These are phyloP conservation scores for Aegilops longissima DNA, from an alignment of 176 grass and related monocot genomes.

Conservation along the genomic window DNA sequence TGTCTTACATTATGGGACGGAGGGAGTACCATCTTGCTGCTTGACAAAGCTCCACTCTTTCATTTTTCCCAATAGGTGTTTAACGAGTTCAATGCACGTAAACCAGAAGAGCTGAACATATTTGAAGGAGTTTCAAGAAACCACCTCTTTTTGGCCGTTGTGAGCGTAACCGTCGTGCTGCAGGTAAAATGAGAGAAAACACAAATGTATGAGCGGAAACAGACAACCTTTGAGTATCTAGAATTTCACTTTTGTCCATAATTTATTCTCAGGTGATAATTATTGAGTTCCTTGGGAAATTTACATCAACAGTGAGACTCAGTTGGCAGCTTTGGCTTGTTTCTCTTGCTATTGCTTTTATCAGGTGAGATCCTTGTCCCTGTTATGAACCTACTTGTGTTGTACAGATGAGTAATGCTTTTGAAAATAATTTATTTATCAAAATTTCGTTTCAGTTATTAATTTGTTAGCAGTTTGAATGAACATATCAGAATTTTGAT, in stretches of 20 bases:
- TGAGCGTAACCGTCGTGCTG: constrained; percentile 63
- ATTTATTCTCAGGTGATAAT: constrained; percentile 62
- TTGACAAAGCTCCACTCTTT: constrained; percentile 31
- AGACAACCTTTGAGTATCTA: constrained; percentile 5
- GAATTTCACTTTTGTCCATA: constrained; percentile 26
- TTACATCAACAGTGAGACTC: constrained; percentile 79
- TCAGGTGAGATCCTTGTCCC: constrained; percentile 53
- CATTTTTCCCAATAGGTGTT: constrained; percentile 57
- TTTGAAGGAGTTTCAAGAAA: constrained; percentile 78
- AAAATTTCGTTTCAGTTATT: background rate
- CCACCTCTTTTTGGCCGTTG: constrained; percentile 64
- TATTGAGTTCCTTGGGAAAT: constrained; percentile 95
- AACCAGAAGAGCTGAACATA: constrained; percentile 81
- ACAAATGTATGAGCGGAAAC: constrained; percentile 15
- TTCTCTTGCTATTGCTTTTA: constrained; percentile 71
- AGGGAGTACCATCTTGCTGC: background rate
- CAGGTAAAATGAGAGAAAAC: constrained; percentile 54
- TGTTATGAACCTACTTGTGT: constrained; percentile 10
- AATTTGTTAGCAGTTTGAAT: constrained; percentile 11
- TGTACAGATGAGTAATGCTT: constrained; percentile 11
- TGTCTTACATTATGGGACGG: too few relatives aligned
- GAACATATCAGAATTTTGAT: background rate
- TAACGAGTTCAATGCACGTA: constrained; percentile 94
- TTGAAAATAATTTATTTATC: background rate
- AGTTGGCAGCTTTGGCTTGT: constrained; percentile 90